These are phyloP conservation scores for Ceriops tagal DNA, from an alignment of 345 rosid genomes.

Conservation along the genomic window DNA sequence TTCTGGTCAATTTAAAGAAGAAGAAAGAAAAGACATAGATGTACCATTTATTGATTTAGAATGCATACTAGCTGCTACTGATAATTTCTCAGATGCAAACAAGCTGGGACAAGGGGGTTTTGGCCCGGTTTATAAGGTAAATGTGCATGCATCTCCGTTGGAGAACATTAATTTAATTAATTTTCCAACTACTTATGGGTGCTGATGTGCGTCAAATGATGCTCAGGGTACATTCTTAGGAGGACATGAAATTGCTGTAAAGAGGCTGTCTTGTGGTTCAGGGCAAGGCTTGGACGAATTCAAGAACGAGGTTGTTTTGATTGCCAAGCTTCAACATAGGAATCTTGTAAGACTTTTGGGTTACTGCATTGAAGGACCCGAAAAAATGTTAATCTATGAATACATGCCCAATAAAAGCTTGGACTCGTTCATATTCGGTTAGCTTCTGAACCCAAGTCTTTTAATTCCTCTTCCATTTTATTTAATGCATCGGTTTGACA, in stretches of 20 bases:
- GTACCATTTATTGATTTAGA: constrained; percentile 41
- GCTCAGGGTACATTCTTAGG: constrained; percentile 43
- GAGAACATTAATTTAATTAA: background rate
- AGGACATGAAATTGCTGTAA: constrained; percentile 55
- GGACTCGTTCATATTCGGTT: constrained; percentile 54
- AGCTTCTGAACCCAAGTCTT: constrained; percentile 7
- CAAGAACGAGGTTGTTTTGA: constrained; percentile 49
- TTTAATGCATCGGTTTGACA: too few relatives aligned
- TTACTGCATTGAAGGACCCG: constrained; percentile 40
- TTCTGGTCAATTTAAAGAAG: constrained; percentile 23
- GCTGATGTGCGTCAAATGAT: background rate
- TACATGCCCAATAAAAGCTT: constrained; percentile 62
- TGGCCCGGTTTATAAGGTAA: constrained; percentile 64
- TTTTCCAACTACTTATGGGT: background rate
- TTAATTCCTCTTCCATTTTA: background rate
- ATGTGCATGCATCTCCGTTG: background rate
- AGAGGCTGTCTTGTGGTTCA: constrained; percentile 52
- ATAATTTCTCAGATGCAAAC: constrained; percentile 42
- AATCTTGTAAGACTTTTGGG: constrained; percentile 58
- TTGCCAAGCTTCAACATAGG: constrained; percentile 55
- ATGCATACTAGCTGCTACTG: constrained; percentile 42
- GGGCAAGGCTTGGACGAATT: constrained; percentile 63
- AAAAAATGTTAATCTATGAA: constrained; percentile 54
- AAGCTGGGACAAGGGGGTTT: constrained; percentile 59
- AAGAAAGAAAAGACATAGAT: constrained; percentile 40